Conservation (phyloP, 2,329 filamentous ascomycete species). For the Colletotrichum noveboracense region DNA sequence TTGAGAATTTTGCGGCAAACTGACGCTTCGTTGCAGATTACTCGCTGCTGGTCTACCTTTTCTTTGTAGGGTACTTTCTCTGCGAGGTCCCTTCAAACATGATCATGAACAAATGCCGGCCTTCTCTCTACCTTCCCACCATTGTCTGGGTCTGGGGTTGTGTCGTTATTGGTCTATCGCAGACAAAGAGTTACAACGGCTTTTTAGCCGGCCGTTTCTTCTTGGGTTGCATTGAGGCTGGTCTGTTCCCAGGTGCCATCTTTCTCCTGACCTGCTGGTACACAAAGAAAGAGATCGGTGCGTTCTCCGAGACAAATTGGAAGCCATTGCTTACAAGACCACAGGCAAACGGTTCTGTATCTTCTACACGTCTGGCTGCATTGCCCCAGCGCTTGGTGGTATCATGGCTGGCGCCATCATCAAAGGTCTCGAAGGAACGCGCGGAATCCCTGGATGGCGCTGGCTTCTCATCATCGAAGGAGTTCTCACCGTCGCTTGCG, state of each 20-base stretch:
- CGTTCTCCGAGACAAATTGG: accelerated
- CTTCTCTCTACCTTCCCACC: slow-evolving; percentile 10
- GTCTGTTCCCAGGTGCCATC: neutral
- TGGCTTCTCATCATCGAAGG: neutral
- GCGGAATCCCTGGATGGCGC: neutral
- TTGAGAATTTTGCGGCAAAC: neutral
- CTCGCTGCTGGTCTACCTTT: neutral
- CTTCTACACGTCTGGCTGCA: neutral
- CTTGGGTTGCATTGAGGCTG: neutral
- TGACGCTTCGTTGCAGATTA: neutral
- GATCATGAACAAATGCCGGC: neutral
- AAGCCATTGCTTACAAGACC: neutral
- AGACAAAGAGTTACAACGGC: slow-evolving; percentile 43
- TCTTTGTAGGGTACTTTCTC: neutral
- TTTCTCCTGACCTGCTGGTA: neutral
- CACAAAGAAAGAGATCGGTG: neutral
- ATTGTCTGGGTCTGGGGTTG: slow-evolving; percentile 20
- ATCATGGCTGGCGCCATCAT: neutral
- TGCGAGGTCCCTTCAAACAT: neutral
- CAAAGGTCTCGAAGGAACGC: neutral
- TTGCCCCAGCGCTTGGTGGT: neutral
- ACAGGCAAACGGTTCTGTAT: neutral
- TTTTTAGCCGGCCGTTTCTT: slow-evolving; percentile 58
- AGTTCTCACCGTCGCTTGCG: neutral
- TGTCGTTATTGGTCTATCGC: slow-evolving; percentile 49